phyloP scores from a whole-genome alignment of 2,329 filamentous ascomycete genomes.

The Neonectria magnoliae region DNA sequence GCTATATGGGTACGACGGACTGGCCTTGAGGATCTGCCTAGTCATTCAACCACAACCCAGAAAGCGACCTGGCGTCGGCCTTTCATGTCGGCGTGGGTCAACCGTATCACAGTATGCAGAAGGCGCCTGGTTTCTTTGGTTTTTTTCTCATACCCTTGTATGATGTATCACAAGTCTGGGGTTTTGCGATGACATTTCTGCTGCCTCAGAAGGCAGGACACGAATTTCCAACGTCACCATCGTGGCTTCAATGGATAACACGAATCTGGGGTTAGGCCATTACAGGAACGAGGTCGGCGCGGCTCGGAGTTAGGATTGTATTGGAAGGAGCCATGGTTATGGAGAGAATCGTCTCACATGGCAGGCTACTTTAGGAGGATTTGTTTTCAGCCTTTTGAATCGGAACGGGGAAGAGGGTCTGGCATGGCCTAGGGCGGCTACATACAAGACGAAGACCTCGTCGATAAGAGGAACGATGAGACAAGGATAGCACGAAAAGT shows the following conservation, averaged over 20 bases:
- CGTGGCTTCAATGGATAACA: conserved; percentile 29
- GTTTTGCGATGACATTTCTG: conserved; percentile 37
- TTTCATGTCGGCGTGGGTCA: conserved; percentile 6
- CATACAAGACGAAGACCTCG: conserved; percentile 35
- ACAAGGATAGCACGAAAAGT: conserved; percentile 30
- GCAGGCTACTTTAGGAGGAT: conserved; percentile 30
- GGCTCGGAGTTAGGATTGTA: conserved; percentile 43
- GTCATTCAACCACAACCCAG: conserved; percentile 10
- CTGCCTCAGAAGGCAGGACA: conserved; percentile 26
- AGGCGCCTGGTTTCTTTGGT: conserved; percentile 17
- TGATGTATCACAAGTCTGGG: conserved; percentile 45
- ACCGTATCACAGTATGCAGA: conserved; percentile 22
- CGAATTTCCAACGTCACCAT: conserved; percentile 21
- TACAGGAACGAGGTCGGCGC: conserved; percentile 28
- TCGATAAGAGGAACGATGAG: conserved; percentile 35
- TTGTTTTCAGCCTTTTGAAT: conserved; percentile 42
- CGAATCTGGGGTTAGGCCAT: conserved; percentile 27
- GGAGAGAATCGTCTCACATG: conserved; percentile 26
- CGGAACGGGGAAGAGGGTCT: conserved; percentile 33
- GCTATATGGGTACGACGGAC: background rate
- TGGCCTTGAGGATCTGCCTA: background rate
- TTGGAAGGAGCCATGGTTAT: conserved; percentile 35
- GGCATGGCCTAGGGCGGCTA: conserved; percentile 35
- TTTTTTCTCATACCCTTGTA: conserved; percentile 37
- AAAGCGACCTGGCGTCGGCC: conserved; percentile 12